Evolutionary conservation across 2,329 filamentous ascomycete species (phyloP).

Genomic region (Phialophora tarda): DNA sequence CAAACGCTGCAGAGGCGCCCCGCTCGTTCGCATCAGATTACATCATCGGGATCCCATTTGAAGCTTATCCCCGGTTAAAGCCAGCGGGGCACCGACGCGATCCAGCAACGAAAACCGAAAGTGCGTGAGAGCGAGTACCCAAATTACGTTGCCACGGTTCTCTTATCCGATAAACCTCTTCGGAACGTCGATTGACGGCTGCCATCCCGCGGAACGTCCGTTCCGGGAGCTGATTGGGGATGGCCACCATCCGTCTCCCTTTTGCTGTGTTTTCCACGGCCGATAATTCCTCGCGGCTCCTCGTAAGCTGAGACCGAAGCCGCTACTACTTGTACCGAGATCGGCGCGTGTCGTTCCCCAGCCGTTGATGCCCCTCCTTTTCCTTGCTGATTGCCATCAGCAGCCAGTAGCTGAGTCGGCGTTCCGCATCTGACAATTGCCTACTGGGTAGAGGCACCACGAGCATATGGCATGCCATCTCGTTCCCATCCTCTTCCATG

Average conservation of each 20-base stretch:
- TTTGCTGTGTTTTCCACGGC: not conserved
- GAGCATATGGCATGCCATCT: not conserved
- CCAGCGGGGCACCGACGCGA: constrained; percentile 1
- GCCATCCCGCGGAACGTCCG: not conserved
- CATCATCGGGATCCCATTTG: not conserved
- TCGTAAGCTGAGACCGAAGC: not conserved
- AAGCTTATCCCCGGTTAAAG: not conserved
- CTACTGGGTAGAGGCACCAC: not conserved
- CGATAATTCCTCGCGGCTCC: not conserved
- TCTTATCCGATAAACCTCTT: not conserved
- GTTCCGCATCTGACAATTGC: not conserved
- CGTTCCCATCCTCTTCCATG: not conserved
- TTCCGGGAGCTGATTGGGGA: not conserved
- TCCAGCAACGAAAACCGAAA: not conserved
- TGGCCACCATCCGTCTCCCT: too few relatives aligned
- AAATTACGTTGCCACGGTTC: not conserved
- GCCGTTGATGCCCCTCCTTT: not conserved
- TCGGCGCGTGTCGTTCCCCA: not conserved
- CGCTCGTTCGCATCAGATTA: not conserved
- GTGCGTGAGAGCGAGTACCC: too few relatives aligned
- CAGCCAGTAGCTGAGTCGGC: not conserved
- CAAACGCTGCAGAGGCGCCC: not conserved
- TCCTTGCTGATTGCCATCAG: not conserved
- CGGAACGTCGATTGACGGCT: not conserved
- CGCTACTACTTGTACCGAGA: not conserved